Conservation (phyloP, 2,329 filamentous ascomycete species). For the Aspergillus fructus region DNA sequence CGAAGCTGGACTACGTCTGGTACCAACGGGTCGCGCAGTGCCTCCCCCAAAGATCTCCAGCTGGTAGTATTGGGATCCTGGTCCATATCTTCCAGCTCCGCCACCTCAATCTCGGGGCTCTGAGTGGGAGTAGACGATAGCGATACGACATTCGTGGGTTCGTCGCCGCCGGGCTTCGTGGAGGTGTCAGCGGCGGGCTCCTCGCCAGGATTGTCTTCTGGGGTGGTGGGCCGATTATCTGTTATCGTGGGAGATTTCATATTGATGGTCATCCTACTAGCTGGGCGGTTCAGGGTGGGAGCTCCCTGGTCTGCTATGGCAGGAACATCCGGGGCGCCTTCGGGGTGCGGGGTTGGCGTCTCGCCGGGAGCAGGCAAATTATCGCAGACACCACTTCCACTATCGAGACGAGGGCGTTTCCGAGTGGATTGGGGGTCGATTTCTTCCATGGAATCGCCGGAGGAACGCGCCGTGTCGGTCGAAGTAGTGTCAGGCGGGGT, state of each 20-base stretch:
- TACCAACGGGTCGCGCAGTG: conserved; percentile 29
- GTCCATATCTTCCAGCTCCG: conserved; percentile 50
- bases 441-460: conserved; percentile 43
- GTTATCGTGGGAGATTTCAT: conserved; percentile 38
- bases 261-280: conserved; percentile 50
- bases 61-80: conserved; percentile 46
- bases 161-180: conserved; percentile 20
- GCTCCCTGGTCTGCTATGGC: conserved; percentile 29
- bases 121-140: conserved; percentile 45
- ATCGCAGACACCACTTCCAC: conserved; percentile 39
- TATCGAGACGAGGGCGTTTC: conserved; percentile 50
- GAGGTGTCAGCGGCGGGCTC: conserved; percentile 17
- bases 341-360: conserved; percentile 18
- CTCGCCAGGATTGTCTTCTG: conserved; percentile 15
- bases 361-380: conserved; percentile 32
- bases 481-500: conserved; percentile 38
- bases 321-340: conserved; percentile 27
- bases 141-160: conserved; percentile 34
- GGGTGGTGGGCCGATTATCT: conserved; percentile 16
- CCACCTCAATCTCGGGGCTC: conserved; percentile 51
- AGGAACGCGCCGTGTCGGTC: conserved; percentile 29
- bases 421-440: conserved; percentile 38
- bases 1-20: conserved; percentile 37
- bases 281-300: conserved; percentile 33
- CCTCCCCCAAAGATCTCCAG: conserved; percentile 42